Evolutionary conservation across 179 eudicot species (phyloP), one percentile per base, ranked within the genome.

Genomic region (Sideroxylon spinosum): DNA sequence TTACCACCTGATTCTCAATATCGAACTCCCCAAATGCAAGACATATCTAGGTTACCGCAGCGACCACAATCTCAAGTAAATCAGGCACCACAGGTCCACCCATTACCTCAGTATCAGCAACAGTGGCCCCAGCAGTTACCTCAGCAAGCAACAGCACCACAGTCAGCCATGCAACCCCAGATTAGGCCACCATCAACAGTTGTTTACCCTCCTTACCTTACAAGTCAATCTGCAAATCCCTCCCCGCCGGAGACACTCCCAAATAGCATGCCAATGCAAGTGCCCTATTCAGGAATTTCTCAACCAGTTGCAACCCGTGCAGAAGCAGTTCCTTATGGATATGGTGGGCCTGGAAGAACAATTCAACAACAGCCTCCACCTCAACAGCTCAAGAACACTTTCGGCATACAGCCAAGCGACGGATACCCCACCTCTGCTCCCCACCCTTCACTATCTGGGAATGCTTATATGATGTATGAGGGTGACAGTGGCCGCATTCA

Each of bases 41-140:
- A 79, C 10, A 78, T 50, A 11, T 75, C 87, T 4, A 80, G 83
- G 76, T 28, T 84, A 72, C 75, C 87, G 37, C 90, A 82, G 63
- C 83, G 82, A 7, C 16, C 87, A 6, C 95, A 86, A 73, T 13
- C 85, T 52, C 98, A 87, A 83, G 85, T 66, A 49, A 90, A 82
- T 82, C 93, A 86, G 79, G 19, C 85, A 76, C 85, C 89, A 72
- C 98, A 81, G 46, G 73, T 62, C 26, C 91, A 81, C 68, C 50
- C 81, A 6, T 50, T 80, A 61, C 89, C 91, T 79, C 90, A 80
- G 79, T 86, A 87, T 61, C 98, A 89, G 84, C 98, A 86, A 68
- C 98, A 94, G 80, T 95, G 98, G 97, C 53, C 91, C 66, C 97
- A 85, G 72, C 95, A 90, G 85, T 76, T 61, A 29, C 73, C 92